Evolutionary conservation across 371 early-diverging fungal species (phyloP).

Genomic region (Mucor sp.): DNA sequence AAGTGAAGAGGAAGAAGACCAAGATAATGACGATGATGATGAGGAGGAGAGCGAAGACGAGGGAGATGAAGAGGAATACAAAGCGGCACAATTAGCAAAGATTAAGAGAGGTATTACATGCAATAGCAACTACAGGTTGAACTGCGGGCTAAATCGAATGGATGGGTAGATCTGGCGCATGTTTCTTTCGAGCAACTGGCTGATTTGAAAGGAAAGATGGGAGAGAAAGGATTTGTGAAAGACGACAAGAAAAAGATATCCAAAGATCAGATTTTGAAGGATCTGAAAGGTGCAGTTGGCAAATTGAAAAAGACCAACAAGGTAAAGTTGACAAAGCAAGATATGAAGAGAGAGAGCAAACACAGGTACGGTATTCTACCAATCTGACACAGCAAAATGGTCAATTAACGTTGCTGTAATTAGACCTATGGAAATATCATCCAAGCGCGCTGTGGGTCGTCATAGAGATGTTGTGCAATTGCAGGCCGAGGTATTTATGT

Average conservation of each 20-base stretch:
- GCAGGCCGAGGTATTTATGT: constrained; percentile 44
- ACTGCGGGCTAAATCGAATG: neutral
- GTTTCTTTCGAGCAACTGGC: constrained; percentile 83
- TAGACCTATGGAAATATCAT: constrained; percentile 80
- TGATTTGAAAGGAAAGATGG: constrained; percentile 71
- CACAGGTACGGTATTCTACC: constrained; percentile 34
- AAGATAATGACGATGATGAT: neutral
- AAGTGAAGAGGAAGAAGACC: constrained; percentile 7
- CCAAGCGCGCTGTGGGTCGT: constrained; percentile 81
- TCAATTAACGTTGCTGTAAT: neutral
- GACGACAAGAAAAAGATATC: constrained; percentile 24
- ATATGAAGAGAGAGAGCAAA: constrained; percentile 52
- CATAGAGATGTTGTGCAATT: constrained; percentile 75
- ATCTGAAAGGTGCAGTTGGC: constrained; percentile 36
- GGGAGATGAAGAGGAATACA: constrained; percentile 23
- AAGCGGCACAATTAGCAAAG: constrained; percentile 32
- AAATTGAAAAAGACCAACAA: constrained; percentile 45
- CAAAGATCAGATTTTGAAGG: constrained; percentile 40
- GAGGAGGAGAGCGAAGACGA: constrained; percentile 11
- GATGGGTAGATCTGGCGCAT: constrained; percentile 62
- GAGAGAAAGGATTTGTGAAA: constrained; percentile 23
- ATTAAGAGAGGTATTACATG: constrained; percentile 43
- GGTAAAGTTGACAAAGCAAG: constrained; percentile 38
- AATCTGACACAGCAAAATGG: neutral
- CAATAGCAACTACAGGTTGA: neutral